Conservation (phyloP, 495 filamentous ascomycete species). For the Penicillium salamii region DNA sequence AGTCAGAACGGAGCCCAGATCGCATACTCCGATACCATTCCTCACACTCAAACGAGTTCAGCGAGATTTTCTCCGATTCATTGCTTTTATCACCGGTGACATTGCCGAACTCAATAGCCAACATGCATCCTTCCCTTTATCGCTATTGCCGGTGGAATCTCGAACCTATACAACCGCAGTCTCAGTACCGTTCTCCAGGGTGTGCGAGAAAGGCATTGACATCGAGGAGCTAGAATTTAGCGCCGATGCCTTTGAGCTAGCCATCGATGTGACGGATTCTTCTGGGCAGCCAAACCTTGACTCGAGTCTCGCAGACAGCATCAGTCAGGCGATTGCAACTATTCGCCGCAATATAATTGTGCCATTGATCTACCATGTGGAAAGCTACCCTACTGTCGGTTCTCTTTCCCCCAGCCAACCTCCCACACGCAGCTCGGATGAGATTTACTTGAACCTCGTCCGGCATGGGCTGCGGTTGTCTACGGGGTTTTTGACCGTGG, state of each 20-base stretch:
- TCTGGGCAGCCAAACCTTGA: constrained; percentile 31
- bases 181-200: constrained; percentile 57
- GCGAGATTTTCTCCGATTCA: constrained; percentile 66
- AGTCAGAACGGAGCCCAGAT: constrained; percentile 35
- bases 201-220: constrained; percentile 54
- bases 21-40: constrained; percentile 48
- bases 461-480: constrained; percentile 66
- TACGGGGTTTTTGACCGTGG: constrained; percentile 67
- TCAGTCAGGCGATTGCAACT: constrained; percentile 56
- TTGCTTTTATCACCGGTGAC: constrained; percentile 60
- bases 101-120: constrained; percentile 50
- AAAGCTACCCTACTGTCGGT: constrained; percentile 27
- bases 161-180: constrained; percentile 62
- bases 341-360: constrained; percentile 63
- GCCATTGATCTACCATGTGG: constrained; percentile 48
- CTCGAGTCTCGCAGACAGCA: constrained; percentile 36
- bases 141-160: constrained; percentile 60
- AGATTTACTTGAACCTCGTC: constrained; percentile 59
- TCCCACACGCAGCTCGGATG: constrained; percentile 24
- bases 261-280: constrained; percentile 49
- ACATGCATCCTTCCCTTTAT: constrained; percentile 66
- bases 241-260: constrained; percentile 66
- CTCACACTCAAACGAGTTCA: constrained; percentile 66
- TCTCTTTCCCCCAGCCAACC: constrained; percentile 19
- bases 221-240: constrained; percentile 63